Evolutionary conservation across 345 rosid genomes (phyloP).

Genomic region (Heritiera littoralis): DNA sequence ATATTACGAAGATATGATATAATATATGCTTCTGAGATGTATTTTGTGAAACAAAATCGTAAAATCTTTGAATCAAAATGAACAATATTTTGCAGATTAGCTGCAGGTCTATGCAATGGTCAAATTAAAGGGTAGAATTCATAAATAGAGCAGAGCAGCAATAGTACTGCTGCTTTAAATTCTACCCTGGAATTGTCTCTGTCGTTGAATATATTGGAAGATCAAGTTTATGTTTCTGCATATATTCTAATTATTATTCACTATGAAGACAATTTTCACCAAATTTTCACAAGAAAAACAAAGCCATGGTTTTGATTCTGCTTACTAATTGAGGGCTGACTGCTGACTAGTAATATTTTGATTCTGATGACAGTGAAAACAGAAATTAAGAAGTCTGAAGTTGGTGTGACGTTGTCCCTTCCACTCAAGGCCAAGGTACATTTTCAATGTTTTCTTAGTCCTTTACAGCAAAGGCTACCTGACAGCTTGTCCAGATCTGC

Average conservation of each 20-base stretch:
- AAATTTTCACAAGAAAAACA: too few species aligned
- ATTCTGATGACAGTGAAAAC: background rate
- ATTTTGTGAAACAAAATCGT: too few species aligned
- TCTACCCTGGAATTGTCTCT: background rate
- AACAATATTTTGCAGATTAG: too few species aligned
- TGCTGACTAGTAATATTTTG: background rate
- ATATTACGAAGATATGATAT: too few species aligned
- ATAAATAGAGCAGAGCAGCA: background rate
- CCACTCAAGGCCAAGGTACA: conserved; percentile 21
- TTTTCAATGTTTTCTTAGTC: conserved; percentile 27
- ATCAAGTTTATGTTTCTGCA: background rate
- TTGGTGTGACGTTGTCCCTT: conserved; percentile 25
- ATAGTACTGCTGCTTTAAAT: background rate
- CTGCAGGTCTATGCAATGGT: background rate
- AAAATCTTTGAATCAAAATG: too few species aligned
- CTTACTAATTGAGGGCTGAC: background rate
- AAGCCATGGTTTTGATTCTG: too few species aligned
- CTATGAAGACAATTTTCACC: too few species aligned
- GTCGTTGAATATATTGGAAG: background rate
- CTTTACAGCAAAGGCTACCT: conserved; percentile 30
- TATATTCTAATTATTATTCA: too few species aligned
- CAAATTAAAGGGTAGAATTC: conserved; percentile 1
- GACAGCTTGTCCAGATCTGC: conserved; percentile 41
- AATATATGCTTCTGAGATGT: too few species aligned
- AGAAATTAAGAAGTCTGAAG: conserved; percentile 7